A percentile compares a stretch with the other conserved stretches of the same genome.
phyloP scores from a whole-genome alignment of 192 early-diverging fungal genomes.

The Rhizophagus sp. region DNA sequence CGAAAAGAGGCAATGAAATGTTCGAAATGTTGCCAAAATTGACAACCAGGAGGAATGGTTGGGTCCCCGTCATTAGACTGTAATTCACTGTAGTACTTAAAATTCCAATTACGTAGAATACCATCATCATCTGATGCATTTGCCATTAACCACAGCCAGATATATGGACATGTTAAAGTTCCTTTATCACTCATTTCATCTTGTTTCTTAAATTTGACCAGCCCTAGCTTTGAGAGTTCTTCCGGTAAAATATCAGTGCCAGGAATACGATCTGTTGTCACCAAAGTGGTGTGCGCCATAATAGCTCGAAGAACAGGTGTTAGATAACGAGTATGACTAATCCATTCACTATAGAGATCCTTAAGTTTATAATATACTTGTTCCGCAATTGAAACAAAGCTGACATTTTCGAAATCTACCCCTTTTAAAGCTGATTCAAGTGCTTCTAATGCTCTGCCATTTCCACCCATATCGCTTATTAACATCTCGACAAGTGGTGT shows the following conservation, averaged over 20 bases:
- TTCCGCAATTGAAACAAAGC: neutral
- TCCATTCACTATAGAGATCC: conserved; percentile 1
- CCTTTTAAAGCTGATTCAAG: neutral
- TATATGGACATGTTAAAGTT: conserved; percentile 35
- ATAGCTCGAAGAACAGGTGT: conserved; percentile 10
- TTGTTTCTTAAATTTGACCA: conserved; percentile 2
- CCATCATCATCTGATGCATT: conserved; percentile 14
- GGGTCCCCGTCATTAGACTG: conserved; percentile 25
- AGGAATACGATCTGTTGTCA: neutral
- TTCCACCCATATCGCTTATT: conserved; percentile 22
- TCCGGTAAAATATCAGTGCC: conserved; percentile 11
- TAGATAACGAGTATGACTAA: neutral
- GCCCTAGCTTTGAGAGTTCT: neutral
- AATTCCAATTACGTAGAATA: conserved; percentile 31
- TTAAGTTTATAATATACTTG: neutral
- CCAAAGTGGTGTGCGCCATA: neutral
- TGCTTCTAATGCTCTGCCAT: conserved; percentile 1
- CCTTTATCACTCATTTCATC: neutral
- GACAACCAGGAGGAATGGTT: conserved; percentile 34
- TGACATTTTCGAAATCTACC: neutral
- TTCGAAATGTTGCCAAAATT: conserved; percentile 44
- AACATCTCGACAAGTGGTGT: neutral
- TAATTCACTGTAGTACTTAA: conserved; percentile 27
- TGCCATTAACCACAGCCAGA: conserved; percentile 40
- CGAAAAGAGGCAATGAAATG: conserved; percentile 37